A percentile compares a stretch with the other conserved stretches of the same genome.
phyloP scores from a whole-genome alignment of 1,139 yeast species.

The Taphrina communis region DNA sequence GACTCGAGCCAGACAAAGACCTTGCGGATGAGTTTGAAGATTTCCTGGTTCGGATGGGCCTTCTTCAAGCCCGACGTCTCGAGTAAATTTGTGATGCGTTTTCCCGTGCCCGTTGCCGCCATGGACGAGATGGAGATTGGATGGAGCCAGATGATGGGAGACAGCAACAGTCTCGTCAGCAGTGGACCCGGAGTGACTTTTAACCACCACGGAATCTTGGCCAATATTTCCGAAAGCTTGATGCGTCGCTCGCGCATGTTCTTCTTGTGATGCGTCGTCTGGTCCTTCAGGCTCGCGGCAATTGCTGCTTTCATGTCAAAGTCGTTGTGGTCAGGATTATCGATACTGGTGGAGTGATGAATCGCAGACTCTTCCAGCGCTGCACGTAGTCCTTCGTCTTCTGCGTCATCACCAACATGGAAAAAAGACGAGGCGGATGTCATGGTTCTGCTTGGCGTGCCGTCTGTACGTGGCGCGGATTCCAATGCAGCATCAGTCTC shows the following conservation, averaged over 20 bases:
- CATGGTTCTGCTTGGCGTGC: background rate
- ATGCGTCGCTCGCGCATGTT: conserved; percentile 12
- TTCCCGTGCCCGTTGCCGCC: conserved; percentile 33
- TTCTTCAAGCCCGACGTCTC: conserved; percentile 30
- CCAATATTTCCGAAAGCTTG: conserved; percentile 15
- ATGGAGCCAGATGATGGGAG: conserved; percentile 32
- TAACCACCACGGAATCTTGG: conserved; percentile 36
- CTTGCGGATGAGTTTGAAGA: conserved; percentile 33
- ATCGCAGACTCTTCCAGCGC: conserved; percentile 31
- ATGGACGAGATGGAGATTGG: conserved; percentile 23
- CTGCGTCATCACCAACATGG: conserved; percentile 25
- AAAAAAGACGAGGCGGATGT: conserved; percentile 9
- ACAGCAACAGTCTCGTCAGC: conserved; percentile 29
- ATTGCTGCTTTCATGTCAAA: conserved; percentile 33
- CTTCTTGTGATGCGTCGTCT: conserved; percentile 12
- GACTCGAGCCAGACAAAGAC: conserved; percentile 39
- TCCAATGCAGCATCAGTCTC: background rate
- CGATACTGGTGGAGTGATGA: conserved; percentile 19
- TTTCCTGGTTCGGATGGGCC: conserved; percentile 38
- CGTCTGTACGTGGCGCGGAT: background rate
- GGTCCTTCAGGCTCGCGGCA: conserved; percentile 26
- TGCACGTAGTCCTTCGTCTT: conserved; percentile 24
- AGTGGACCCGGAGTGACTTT: conserved; percentile 31
- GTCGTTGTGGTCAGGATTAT: conserved; percentile 10
- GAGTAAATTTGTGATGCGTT: conserved; percentile 37